Evolutionary conservation across 768 basidiomycete genomes (phyloP).

Genomic region (Dioszegia crocea): DNA sequence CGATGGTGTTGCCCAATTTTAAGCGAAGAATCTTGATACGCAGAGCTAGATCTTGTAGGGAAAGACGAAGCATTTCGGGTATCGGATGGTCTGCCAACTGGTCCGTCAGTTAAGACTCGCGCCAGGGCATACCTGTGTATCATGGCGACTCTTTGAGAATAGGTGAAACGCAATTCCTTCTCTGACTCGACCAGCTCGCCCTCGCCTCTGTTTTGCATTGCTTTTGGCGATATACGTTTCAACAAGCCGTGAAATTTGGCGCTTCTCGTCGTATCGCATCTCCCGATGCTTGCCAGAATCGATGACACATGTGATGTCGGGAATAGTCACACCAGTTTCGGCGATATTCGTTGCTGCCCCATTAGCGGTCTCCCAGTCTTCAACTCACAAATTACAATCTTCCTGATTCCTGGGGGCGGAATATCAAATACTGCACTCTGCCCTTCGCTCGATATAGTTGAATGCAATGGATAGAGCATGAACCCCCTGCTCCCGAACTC

Average conservation of each 20-base stretch:
- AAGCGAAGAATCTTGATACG: constrained; percentile 72
- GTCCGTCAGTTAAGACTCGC: not conserved
- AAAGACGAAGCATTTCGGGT: constrained; percentile 92
- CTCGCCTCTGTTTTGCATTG: constrained; percentile 76
- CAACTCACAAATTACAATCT: constrained; percentile 82
- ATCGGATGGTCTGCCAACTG: constrained; percentile 85
- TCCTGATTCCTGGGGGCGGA: constrained; percentile 71
- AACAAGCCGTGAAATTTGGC: constrained; percentile 84
- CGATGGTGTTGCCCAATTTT: constrained; percentile 75
- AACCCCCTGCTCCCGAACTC: constrained; percentile 67
- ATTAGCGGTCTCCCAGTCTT: not conserved
- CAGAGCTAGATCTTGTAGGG: constrained; percentile 71
- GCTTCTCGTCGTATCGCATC: constrained; percentile 96
- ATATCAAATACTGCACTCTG: constrained; percentile 87
- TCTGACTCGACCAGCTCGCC: constrained; percentile 86
- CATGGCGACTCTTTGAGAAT: constrained; percentile 82
- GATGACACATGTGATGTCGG: constrained; percentile 94
- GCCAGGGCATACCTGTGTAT: constrained; percentile 60
- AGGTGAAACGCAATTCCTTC: constrained; percentile 89
- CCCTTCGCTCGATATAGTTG: constrained; percentile 83
- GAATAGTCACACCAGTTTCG: constrained; percentile 97
- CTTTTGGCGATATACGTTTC: constrained; percentile 89
- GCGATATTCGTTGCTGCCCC: constrained; percentile 34
- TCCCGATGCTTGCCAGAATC: constrained; percentile 91
- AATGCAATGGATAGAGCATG: constrained; percentile 80